These are phyloP conservation scores for Berkeleyomyces basicola DNA, from an alignment of 2,329 filamentous ascomycete species.

Conservation along the genomic window DNA sequence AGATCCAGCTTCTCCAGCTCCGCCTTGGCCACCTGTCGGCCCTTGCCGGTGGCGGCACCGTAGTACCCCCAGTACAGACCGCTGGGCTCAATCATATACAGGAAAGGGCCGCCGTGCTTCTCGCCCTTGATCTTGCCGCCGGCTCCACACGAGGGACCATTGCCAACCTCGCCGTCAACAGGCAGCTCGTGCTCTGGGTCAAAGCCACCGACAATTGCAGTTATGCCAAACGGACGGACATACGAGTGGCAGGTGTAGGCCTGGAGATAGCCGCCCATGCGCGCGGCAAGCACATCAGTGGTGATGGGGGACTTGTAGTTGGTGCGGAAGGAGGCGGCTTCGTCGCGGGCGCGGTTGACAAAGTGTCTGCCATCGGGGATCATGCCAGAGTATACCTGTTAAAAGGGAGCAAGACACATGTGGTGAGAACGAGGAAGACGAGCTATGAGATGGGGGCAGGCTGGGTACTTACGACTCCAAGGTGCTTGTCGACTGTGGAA, in stretches of 20 bases:
- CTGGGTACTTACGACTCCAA: constrained; percentile 60
- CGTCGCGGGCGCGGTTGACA: constrained; percentile 81
- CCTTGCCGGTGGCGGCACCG: constrained; percentile 92
- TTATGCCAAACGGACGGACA: constrained; percentile 92
- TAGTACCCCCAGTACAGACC: constrained; percentile 98
- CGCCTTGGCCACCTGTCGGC: constrained; percentile 88
- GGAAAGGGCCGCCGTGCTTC: constrained; percentile 71
- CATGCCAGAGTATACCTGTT: constrained; percentile 80
- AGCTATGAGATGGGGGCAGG: not conserved
- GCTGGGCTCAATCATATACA: constrained; percentile 99
- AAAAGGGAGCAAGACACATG: not conserved
- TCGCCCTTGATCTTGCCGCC: constrained; percentile 64
- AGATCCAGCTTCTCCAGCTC: constrained; percentile 97
- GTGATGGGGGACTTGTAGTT: constrained; percentile 92
- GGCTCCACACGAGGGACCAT: constrained; percentile 58
- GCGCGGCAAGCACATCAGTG: constrained; percentile 69
- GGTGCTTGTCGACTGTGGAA: constrained; percentile 80
- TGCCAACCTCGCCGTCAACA: constrained; percentile 82
- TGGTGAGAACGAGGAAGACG: not conserved
- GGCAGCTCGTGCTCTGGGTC: constrained; percentile 73
- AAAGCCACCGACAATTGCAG: constrained; percentile 83
- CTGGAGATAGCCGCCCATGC: constrained; percentile 92
- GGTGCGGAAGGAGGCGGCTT: constrained; percentile 78
- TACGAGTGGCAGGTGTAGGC: constrained; percentile 95
- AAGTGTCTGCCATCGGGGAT: constrained; percentile 93